These are phyloP conservation scores for Delitschia confertaspora DNA, from an alignment of 495 filamentous ascomycete species.

Conservation along the genomic window DNA sequence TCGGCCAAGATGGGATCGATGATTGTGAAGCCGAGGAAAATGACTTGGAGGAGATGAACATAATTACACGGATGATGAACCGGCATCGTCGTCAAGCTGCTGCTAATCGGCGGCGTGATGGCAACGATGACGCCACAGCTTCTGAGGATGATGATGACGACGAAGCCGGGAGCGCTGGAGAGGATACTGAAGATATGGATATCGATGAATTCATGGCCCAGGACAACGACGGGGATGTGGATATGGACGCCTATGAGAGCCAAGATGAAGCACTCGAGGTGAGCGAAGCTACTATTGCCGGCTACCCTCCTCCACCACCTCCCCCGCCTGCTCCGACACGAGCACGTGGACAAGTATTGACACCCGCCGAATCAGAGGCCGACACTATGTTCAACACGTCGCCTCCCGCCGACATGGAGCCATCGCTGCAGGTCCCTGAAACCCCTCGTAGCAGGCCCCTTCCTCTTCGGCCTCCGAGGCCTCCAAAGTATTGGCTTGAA, in stretches of 20 bases:
- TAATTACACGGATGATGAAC: slow-evolving; percentile 9
- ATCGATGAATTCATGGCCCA: slow-evolving; percentile 29
- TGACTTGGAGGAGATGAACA: slow-evolving; percentile 18
- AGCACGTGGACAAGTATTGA: slow-evolving; percentile 43
- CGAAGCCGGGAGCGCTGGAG: slow-evolving; percentile 41
- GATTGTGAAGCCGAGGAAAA: slow-evolving; percentile 59
- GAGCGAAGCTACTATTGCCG: slow-evolving; percentile 59
- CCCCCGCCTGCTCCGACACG: slow-evolving; percentile 48
- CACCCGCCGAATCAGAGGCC: slow-evolving; percentile 50
- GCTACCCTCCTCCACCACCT: slow-evolving; percentile 55
- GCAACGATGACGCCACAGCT: slow-evolving; percentile 41
- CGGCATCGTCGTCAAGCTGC: slow-evolving; percentile 8
- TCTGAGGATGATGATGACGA: slow-evolving; percentile 31
- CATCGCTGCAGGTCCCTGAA: slow-evolving; percentile 33
- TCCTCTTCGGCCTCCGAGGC: slow-evolving; percentile 31
- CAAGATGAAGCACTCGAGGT: slow-evolving; percentile 42
- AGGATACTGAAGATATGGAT: slow-evolving; percentile 35
- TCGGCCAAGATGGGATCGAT: slow-evolving; percentile 80
- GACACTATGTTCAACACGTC: slow-evolving; percentile 10
- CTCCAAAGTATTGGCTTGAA: slow-evolving; percentile 79
- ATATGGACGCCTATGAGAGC: slow-evolving; percentile 45
- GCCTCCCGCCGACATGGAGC: slow-evolving; percentile 12
- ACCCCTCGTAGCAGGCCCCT: slow-evolving; percentile 31
- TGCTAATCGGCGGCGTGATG: slow-evolving; percentile 33
- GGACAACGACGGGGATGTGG: slow-evolving; percentile 45